These are phyloP conservation scores for Ceratocystis eucalypticola DNA, from an alignment of 2,329 filamentous ascomycete genomes.

Conservation along the genomic window DNA sequence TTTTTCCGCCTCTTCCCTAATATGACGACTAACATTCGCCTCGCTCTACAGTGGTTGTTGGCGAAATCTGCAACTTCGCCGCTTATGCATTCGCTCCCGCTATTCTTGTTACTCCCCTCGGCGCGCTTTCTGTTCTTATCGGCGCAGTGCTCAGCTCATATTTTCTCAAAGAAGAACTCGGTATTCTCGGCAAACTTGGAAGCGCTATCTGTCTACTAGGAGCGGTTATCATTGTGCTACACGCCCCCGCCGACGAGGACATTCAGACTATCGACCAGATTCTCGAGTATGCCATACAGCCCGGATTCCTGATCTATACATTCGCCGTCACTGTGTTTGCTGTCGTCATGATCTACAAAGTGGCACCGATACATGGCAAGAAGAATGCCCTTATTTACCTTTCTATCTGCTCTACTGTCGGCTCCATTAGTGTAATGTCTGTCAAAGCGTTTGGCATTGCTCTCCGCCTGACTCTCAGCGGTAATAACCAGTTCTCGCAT, in stretches of 20 bases:
- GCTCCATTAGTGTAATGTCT: conserved; percentile 96
- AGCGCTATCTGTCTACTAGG: conserved; percentile 94
- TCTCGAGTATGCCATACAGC: conserved; percentile 75
- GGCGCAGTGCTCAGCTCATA: conserved; percentile 91
- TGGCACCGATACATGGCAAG: conserved; percentile 80
- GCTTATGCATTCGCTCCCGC: conserved; percentile 97
- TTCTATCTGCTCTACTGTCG: conserved; percentile 94
- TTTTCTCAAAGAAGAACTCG: conserved; percentile 79
- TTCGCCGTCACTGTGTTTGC: conserved; percentile 69
- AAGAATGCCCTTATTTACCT: conserved; percentile 93
- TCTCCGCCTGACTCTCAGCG: conserved; percentile 81
- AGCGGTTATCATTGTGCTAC: conserved; percentile 91
- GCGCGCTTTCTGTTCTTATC: conserved; percentile 86
- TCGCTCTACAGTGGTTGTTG: conserved; percentile 64
- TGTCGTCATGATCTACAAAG: conserved; percentile 87
- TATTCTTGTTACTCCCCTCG: conserved; percentile 92
- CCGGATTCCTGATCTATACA: conserved; percentile 83
- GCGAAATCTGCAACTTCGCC: conserved; percentile 93
- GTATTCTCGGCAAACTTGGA: conserved; percentile 81
- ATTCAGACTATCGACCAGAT: conserved; percentile 88
- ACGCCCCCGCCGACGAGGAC: conserved; percentile 86
- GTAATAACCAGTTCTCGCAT: conserved; percentile 89
- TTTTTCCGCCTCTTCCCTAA: neutral
- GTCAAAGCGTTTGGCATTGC: conserved; percentile 98
- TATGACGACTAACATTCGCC: conserved; percentile 37